A percentile compares a stretch with the other conserved stretches of the same genome.
Evolutionary conservation across 176 grass and related monocot genomes (phyloP).

Genomic region (Poa annua): DNA sequence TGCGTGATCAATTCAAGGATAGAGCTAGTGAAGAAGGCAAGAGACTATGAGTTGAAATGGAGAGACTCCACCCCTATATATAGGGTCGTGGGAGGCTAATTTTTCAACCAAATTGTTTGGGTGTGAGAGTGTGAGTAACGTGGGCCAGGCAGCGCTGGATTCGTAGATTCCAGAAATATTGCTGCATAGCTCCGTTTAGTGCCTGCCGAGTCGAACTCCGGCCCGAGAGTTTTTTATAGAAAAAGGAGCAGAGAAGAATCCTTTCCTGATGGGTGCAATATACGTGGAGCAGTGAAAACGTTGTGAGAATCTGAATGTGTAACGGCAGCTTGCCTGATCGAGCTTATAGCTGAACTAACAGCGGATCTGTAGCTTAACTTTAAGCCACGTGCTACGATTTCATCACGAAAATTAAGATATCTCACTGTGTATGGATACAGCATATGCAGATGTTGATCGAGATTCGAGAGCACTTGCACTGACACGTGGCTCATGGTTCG

Average conservation of each 20-base stretch:
- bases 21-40: background rate
- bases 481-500: too few relatives aligned
- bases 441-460: too few relatives aligned
- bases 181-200: slow-evolving; percentile 26
- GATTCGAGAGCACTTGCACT: too few relatives aligned
- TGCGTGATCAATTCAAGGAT: background rate
- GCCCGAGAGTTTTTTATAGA: background rate
- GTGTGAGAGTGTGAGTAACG: slow-evolving; percentile 42
- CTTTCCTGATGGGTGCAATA: slow-evolving; percentile 7
- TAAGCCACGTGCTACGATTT: background rate
- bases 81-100: background rate
- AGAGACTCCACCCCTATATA: background rate
- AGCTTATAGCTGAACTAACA: background rate
- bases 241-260: slow-evolving; percentile 1
- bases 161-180: slow-evolving; percentile 38
- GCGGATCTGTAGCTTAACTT: background rate
- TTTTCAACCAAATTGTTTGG: background rate
- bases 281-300: slow-evolving; percentile 36
- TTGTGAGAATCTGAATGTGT: slow-evolving; percentile 29
- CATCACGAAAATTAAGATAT: too few relatives aligned
- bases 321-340: background rate
- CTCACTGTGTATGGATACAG: too few relatives aligned
- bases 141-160: slow-evolving; percentile 6
- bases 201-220: slow-evolving; percentile 42
- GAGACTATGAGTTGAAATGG: slow-evolving; percentile 8